Evolutionary conservation across 1,284 basidiomycete species (phyloP).

Genomic region (Leccinum pachyderme): DNA sequence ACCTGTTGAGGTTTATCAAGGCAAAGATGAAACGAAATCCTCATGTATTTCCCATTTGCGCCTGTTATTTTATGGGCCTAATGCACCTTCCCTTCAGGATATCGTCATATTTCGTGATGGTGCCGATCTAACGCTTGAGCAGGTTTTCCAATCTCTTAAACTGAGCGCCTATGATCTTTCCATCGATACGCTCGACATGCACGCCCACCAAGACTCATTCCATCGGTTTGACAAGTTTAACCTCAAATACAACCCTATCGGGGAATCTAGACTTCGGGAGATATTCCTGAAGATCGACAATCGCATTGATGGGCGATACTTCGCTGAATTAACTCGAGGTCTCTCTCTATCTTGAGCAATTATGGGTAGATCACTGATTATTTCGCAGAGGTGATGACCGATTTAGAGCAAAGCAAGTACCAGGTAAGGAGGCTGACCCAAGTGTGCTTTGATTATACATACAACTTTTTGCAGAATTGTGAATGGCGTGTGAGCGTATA

Average conservation of each 20-base stretch:
- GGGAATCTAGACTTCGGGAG: slow-evolving; percentile 92
- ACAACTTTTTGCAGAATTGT: slow-evolving; percentile 60
- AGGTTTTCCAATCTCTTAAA: slow-evolving; percentile 95
- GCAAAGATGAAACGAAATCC: slow-evolving; percentile 89
- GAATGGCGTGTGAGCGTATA: slow-evolving; percentile 99
- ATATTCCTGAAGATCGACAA: slow-evolving; percentile 99
- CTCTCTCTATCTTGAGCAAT: slow-evolving; percentile 1
- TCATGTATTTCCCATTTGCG: slow-evolving; percentile 44
- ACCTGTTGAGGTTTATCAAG: slow-evolving; percentile 99
- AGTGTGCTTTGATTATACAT: background rate
- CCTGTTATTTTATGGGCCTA: background rate
- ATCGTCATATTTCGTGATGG: slow-evolving; percentile 95
- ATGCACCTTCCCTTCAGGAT: slow-evolving; percentile 54
- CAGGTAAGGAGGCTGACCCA: slow-evolving; percentile 53
- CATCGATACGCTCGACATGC: slow-evolving; percentile 99
- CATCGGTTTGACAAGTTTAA: slow-evolving; percentile 98
- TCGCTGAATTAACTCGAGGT: slow-evolving; percentile 95
- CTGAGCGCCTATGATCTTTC: slow-evolving; percentile 97
- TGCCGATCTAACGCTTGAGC: slow-evolving; percentile 81
- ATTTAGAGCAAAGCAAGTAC: slow-evolving; percentile 98
- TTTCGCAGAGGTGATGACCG: slow-evolving; percentile 85
- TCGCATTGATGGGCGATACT: slow-evolving; percentile 85
- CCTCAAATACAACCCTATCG: slow-evolving; percentile 91
- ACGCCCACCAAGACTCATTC: slow-evolving; percentile 96
- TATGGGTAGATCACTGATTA: background rate